Conservation (phyloP, 1,139 yeast genomes). For the Geotrichum macrosporum region DNA sequence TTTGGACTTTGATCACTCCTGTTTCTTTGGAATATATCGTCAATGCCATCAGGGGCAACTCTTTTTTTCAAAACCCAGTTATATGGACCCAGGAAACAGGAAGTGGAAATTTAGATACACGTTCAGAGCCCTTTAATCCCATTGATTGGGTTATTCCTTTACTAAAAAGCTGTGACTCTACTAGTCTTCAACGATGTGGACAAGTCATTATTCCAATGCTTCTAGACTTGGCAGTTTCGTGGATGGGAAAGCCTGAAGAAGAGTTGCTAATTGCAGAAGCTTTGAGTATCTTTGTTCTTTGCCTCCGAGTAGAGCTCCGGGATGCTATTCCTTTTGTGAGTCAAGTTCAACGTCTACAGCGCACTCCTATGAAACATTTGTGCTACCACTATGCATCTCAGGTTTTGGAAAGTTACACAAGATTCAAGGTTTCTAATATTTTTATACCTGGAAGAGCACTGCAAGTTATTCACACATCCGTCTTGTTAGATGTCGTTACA, state of each 20-base stretch:
- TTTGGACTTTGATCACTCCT: slow-evolving; percentile 20
- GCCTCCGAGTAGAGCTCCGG: slow-evolving; percentile 16
- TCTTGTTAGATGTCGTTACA: slow-evolving; percentile 24
- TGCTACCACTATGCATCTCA: slow-evolving; percentile 16
- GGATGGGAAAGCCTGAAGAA: slow-evolving; percentile 13
- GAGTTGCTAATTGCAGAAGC: slow-evolving; percentile 13
- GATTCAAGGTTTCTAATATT: slow-evolving; percentile 18
- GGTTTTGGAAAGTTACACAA: slow-evolving; percentile 16
- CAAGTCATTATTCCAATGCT: slow-evolving; percentile 16
- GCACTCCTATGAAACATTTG: slow-evolving; percentile 17
- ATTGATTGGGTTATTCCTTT: slow-evolving; percentile 21
- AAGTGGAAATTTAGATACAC: no score
- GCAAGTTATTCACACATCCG: slow-evolving; percentile 17
- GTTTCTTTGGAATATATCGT: slow-evolving; percentile 15
- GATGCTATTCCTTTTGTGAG: slow-evolving; percentile 19
- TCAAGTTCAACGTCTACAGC: slow-evolving; percentile 20
- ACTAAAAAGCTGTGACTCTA: slow-evolving; percentile 20
- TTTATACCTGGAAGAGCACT: slow-evolving; percentile 16
- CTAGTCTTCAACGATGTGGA: slow-evolving; percentile 18
- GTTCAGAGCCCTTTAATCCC: no score
- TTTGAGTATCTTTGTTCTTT: slow-evolving; percentile 16
- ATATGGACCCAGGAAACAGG: slow-evolving; percentile 12
- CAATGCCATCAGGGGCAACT: slow-evolving; percentile 17
- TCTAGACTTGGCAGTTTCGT: slow-evolving; percentile 1
- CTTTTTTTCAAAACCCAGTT: slow-evolving; percentile 9